Evolutionary conservation across 352 stramenopile genomes (phyloP).

Genomic region (Phytophthora sp.): DNA sequence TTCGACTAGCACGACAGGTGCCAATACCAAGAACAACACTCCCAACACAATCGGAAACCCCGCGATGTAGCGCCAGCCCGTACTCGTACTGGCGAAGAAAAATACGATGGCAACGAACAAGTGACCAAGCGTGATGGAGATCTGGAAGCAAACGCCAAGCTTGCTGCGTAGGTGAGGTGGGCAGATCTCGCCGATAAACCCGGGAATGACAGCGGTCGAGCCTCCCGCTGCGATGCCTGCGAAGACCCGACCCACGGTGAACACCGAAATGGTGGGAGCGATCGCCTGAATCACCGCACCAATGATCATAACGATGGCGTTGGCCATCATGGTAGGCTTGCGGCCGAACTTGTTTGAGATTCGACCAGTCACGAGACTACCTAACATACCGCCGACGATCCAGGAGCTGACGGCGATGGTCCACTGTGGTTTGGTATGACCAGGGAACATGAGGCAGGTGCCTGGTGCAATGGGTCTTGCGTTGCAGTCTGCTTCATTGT

Average conservation of each 20-base stretch:
- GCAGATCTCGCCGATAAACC: constrained; percentile 51
- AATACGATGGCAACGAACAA: constrained; percentile 50
- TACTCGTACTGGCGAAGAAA: constrained; percentile 52
- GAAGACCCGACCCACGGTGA: constrained; percentile 46
- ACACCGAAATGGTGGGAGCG: constrained; percentile 28
- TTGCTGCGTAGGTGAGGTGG: constrained; percentile 40
- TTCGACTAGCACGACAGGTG: constrained; percentile 40
- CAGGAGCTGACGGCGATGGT: constrained; percentile 60
- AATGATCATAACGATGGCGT: constrained; percentile 46
- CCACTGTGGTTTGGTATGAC: constrained; percentile 47
- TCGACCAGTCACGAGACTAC: constrained; percentile 18
- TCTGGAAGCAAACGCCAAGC: constrained; percentile 45
- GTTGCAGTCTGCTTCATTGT: constrained; percentile 48
- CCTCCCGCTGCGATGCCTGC: constrained; percentile 47
- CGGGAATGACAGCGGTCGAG: constrained; percentile 35
- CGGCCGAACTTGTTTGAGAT: constrained; percentile 55
- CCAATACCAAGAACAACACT: constrained; percentile 29
- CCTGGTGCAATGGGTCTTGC: constrained; percentile 36
- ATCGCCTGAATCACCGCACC: constrained; percentile 37
- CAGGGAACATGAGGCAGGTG: constrained; percentile 35
- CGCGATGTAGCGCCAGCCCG: constrained; percentile 59
- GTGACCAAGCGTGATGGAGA: constrained; percentile 46
- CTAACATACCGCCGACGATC: constrained; percentile 63
- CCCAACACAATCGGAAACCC: constrained; percentile 40
- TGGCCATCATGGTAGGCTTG: constrained; percentile 41